These are phyloP conservation scores for Ashbya aceris DNA, from an alignment of 1,139 yeast species.

Conservation along the genomic window DNA sequence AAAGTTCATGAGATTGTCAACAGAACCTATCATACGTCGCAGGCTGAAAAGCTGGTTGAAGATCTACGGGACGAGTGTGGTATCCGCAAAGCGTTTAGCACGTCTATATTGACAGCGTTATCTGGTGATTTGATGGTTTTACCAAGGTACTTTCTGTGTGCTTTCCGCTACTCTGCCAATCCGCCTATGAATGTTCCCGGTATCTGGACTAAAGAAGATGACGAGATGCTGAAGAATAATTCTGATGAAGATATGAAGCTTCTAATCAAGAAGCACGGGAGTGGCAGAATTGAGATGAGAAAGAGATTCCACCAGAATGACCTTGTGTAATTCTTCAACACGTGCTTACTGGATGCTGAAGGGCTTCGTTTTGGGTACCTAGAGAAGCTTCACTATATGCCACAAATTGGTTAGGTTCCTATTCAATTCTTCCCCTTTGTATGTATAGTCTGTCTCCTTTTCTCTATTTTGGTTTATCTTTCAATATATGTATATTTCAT, in stretches of 20 bases:
- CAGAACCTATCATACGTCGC: constrained; percentile 36
- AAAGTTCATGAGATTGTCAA: constrained; percentile 35
- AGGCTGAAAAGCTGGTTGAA: constrained; percentile 37
- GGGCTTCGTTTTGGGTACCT: neutral
- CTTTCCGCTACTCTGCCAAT: constrained; percentile 36
- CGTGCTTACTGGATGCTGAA: neutral
- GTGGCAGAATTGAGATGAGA: constrained; percentile 34
- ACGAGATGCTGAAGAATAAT: constrained; percentile 29
- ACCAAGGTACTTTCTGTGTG: constrained; percentile 37
- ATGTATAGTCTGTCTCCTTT: no score
- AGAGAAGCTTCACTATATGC: neutral
- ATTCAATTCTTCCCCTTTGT: constrained; percentile 1
- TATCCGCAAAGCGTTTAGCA: constrained; percentile 37
- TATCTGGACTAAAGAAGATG: constrained; percentile 44
- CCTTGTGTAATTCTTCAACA: constrained; percentile 17
- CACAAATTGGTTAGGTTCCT: neutral
- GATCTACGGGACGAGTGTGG: constrained; percentile 38
- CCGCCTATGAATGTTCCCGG: constrained; percentile 39
- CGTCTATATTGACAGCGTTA: constrained; percentile 38
- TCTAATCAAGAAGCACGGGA: constrained; percentile 32
- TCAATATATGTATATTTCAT: no score
- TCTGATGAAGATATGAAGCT: constrained; percentile 28
- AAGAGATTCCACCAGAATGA: constrained; percentile 32
- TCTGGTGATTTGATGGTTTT: constrained; percentile 42
- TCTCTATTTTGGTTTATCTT: no score